Evolutionary conservation across 192 early-diverging fungal species (phyloP).

Genomic region (Radiomyces spectabilis): DNA sequence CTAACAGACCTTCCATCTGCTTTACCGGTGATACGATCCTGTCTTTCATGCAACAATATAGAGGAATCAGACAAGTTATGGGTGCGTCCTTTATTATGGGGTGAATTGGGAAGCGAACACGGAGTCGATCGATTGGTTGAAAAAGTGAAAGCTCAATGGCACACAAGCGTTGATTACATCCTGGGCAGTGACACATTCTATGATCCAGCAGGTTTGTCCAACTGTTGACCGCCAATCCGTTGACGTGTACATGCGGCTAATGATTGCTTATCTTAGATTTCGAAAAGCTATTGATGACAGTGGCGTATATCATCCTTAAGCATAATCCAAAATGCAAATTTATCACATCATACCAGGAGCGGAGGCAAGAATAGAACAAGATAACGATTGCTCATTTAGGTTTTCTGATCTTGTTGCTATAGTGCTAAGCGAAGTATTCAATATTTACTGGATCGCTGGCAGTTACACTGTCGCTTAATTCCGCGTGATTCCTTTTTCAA

Average conservation of each 20-base stretch:
- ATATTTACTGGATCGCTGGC: conserved; percentile 54
- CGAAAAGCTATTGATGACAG: conserved; percentile 55
- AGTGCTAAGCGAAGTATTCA: conserved; percentile 58
- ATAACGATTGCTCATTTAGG: neutral
- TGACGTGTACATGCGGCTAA: neutral
- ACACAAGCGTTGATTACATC: conserved; percentile 33
- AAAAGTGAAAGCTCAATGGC: conserved; percentile 9
- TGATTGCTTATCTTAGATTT: conserved; percentile 38
- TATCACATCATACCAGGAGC: conserved; percentile 67
- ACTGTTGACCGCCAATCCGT: neutral
- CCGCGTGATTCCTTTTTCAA: conserved; percentile 30
- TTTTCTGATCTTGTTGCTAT: neutral
- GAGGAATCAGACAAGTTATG: conserved; percentile 16
- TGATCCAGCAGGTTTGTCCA: conserved; percentile 38
- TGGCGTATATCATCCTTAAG: conserved; percentile 48
- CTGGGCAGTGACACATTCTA: conserved; percentile 54
- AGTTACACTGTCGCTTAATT: conserved; percentile 32
- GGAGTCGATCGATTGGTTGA: conserved; percentile 31
- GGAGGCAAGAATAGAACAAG: conserved; percentile 23
- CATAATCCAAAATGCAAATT: conserved; percentile 48
- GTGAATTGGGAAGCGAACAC: conserved; percentile 25
- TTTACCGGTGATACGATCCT: conserved; percentile 11
- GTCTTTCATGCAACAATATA: conserved; percentile 25
- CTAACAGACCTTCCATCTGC: conserved; percentile 26
- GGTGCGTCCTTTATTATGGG: conserved; percentile 41